Conservation (phyloP, 139 green algal genomes). For the Coccomyxa sp. region DNA sequence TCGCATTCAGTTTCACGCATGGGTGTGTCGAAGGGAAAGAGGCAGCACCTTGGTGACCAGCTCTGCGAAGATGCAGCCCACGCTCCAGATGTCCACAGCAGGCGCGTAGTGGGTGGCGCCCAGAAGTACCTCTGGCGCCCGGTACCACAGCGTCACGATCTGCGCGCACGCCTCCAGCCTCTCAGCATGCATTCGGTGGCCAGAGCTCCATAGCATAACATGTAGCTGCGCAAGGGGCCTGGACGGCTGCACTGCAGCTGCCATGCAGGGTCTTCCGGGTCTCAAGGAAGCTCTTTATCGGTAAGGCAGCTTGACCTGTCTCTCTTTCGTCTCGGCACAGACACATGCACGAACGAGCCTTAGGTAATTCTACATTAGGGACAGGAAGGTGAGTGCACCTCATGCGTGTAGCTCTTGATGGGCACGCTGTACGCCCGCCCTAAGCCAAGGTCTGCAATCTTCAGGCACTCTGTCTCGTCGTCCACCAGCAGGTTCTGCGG, state of each 20-base stretch:
- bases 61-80: slow-evolving; percentile 98
- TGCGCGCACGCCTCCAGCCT: slow-evolving; percentile 24
- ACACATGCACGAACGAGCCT: not conserved
- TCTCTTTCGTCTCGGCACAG: too few species aligned
- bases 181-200: not conserved
- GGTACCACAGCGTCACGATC: slow-evolving; percentile 98
- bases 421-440: slow-evolving; percentile 94
- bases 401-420: slow-evolving; percentile 93
- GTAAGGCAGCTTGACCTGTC: too few species aligned
- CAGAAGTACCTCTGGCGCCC: slow-evolving; percentile 95
- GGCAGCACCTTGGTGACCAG: slow-evolving; percentile 54
- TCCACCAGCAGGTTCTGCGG: slow-evolving; percentile 98
- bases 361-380: not conserved
- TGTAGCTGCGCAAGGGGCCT: too few species aligned
- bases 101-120: slow-evolving; percentile 91
- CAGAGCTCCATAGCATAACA: not conserved
- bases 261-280: too few species aligned
- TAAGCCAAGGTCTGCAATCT: slow-evolving; percentile 98
- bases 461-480: slow-evolving; percentile 72
- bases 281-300: too few species aligned
- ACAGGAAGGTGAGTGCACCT: slow-evolving; percentile 44
- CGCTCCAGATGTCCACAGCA: slow-evolving; percentile 96
- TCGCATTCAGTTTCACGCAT: not conserved
- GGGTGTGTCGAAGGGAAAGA: not conserved
- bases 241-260: not conserved